Evolutionary conservation across 2,329 filamentous ascomycete genomes (phyloP), one percentile per base, ranked within the genome.

Genomic region (Hypoxylon sp.): DNA sequence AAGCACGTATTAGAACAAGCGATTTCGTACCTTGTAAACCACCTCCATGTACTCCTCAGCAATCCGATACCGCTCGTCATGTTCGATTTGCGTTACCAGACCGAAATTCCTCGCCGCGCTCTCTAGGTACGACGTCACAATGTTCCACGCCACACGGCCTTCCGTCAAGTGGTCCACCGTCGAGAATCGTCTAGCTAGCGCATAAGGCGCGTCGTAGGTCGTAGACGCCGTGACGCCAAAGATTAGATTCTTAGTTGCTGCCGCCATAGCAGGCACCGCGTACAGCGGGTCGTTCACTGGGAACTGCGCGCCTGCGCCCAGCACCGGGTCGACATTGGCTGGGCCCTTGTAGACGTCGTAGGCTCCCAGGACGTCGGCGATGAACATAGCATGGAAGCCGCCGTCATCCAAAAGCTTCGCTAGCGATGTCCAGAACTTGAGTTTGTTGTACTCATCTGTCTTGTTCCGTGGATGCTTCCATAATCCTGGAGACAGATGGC

Each of bases 141-240:
- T 84, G 54, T 88, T 88, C 84, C 83, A 86, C 0, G 80, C 83
- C n/a, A 87, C 74, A 0, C 83, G 72, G 0, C 83, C 83, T 7
- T 77, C 72, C 0, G 82, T 85, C 29, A 87, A 68, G 63, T 86
- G 83, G 52, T 87, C 83, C 0, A 87, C 67, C 0, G 81, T 83
- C 0, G 80, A 84, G 40, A 86, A 83, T 0, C 82, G 72, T 62
- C 83, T 82, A 0, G 82, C 83, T 1, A 86, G 67, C 2, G 84
- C 66, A 45, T 83, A 87, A 0, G 83, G 83, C 0, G 79, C 77
- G 50, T 86, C 82, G 48, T 84, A 87, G 0, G 81, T 81, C 1
- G 82, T 85, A 0, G 80, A 82, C 0, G 81, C 79, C 0, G 83
- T 87, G 51, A 87, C 81, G 0, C 77, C 83, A 55, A 86, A 86